Conservation (phyloP, 805 yeast genomes). For the Wickerhamomyces canadensis region DNA sequence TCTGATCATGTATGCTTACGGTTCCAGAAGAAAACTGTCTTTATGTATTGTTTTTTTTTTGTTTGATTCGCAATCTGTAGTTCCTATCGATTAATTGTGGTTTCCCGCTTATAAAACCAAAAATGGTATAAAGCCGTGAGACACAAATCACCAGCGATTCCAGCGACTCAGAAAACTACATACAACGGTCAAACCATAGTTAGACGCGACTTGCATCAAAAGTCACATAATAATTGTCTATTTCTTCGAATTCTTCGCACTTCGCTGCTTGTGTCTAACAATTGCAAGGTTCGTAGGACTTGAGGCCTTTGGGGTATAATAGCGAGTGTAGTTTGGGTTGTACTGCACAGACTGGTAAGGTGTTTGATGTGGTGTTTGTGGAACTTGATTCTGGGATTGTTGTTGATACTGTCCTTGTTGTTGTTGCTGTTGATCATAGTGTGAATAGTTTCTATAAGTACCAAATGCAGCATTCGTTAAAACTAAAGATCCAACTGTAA, state of each 20-base stretch:
- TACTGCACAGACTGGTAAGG: conserved; percentile 16
- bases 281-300: conserved; percentile 8
- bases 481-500: conserved; percentile 47
- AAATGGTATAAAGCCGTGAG: no score
- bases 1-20: no score
- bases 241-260: conserved; percentile 15
- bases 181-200: no score
- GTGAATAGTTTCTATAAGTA: conserved; percentile 28
- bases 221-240: background rate
- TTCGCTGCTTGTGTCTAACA: conserved; percentile 4
- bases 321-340: conserved; percentile 18
- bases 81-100: no score
- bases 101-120: no score
- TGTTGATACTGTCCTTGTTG: background rate
- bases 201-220: no score
- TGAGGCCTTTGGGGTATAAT: conserved; percentile 20
- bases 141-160: no score
- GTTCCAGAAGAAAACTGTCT: no score
- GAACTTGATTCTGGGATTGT: conserved; percentile 7
- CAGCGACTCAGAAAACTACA: no score
- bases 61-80: no score
- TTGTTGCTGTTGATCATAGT: conserved; percentile 6
- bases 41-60: no score
- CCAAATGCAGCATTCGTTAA: conserved; percentile 49
- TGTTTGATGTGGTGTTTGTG: conserved; percentile 18